Conservation (phyloP, 371 early-diverging fungal genomes). For the Enterocytospora artemiae region DNA sequence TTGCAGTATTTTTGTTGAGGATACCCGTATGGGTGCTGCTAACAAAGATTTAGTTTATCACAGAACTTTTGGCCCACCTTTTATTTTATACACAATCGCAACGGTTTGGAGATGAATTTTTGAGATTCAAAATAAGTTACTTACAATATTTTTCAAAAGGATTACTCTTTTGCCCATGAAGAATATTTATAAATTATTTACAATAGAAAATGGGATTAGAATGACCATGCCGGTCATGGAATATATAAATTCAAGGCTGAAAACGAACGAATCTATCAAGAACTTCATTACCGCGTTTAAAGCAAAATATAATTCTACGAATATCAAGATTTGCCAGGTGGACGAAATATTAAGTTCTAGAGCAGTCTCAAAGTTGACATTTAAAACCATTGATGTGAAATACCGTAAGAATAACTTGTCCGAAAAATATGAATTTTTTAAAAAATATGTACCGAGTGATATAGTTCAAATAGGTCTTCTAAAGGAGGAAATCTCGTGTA, state of each 20-base stretch:
- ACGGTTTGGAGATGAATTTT: too few species aligned
- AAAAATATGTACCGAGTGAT: not conserved
- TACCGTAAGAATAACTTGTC: slow-evolving; percentile 2
- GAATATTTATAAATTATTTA: slow-evolving; percentile 39
- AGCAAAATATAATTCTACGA: slow-evolving; percentile 2
- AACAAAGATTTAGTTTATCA: too few species aligned
- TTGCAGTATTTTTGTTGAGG: too few species aligned
- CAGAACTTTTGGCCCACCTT: too few species aligned
- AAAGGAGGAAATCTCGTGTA: not conserved
- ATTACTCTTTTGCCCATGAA: slow-evolving; percentile 15
- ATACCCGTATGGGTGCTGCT: too few species aligned
- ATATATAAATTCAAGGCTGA: slow-evolving; percentile 7
- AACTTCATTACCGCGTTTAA: slow-evolving; percentile 21
- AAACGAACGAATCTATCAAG: slow-evolving; percentile 1
- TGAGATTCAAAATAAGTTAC: too few species aligned
- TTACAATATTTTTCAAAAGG: not conserved
- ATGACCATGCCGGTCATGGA: slow-evolving; percentile 23
- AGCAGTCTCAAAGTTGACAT: slow-evolving; percentile 2
- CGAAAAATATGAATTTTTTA: slow-evolving; percentile 4
- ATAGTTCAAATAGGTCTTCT: slow-evolving; percentile 19
- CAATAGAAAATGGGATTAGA: slow-evolving; percentile 27
- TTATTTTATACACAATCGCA: too few species aligned
- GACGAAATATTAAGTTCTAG: slow-evolving; percentile 12
- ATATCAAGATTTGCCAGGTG: slow-evolving; percentile 11
- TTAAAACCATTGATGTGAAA: slow-evolving; percentile 6